A percentile compares a stretch with the other conserved stretches of the same genome.
Evolutionary conservation across 345 rosid species (phyloP).

Genomic region (Eucalyptus brandiana): DNA sequence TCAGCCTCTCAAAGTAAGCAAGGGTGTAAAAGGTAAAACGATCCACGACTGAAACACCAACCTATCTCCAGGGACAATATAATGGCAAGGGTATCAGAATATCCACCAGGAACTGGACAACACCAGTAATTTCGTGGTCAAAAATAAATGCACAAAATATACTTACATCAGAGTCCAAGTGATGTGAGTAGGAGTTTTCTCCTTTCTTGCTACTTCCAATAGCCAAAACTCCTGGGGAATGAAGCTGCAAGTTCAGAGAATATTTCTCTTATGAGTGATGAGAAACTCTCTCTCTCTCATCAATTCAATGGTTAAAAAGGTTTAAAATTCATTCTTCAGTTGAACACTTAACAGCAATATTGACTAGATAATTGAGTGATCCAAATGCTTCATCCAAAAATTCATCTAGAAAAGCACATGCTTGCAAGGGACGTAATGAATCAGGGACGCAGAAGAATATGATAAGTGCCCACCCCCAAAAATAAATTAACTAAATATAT

Average conservation of each 20-base stretch:
- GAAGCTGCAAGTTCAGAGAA: slow-evolving; percentile 42
- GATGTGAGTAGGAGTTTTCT: slow-evolving; percentile 99
- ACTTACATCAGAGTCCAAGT: slow-evolving; percentile 92
- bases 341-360: background rate
- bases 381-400: background rate
- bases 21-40: slow-evolving; percentile 92
- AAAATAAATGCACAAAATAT: background rate
- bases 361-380: background rate
- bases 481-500: background rate
- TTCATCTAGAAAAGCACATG: background rate
- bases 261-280: background rate
- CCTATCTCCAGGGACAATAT: slow-evolving; percentile 24
- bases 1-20: slow-evolving; percentile 87
- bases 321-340: background rate
- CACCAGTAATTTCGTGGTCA: background rate
- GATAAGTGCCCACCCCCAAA: background rate
- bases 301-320: background rate
- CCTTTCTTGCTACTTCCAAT: slow-evolving; percentile 97
- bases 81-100: background rate
- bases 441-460: background rate
- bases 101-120: background rate
- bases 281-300: background rate
- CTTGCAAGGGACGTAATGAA: background rate
- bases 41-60: slow-evolving; percentile 96
- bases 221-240: slow-evolving; percentile 91